Conservation (phyloP, 768 basidiomycete genomes). For the Solioccasus polychromus region DNA sequence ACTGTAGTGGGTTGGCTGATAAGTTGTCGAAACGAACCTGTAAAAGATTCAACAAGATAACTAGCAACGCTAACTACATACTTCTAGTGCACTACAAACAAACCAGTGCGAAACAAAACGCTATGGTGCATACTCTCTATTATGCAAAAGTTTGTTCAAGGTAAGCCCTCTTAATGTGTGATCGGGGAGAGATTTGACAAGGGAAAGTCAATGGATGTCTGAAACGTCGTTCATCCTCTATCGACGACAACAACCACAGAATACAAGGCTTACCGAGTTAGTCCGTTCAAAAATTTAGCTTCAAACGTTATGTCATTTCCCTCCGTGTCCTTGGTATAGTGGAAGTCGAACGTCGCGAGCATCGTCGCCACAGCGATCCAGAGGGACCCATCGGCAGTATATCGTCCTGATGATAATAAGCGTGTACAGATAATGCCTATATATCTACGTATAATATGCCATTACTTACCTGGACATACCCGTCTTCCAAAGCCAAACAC, state of each 20-base stretch:
- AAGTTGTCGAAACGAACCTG: too few relatives aligned
- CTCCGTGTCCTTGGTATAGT: constrained; percentile 7
- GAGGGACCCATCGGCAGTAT: constrained; percentile 2
- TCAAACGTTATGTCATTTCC: constrained; percentile 7
- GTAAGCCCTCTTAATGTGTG: constrained; percentile 3
- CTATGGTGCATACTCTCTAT: too few relatives aligned
- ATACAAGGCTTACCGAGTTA: constrained; percentile 8
- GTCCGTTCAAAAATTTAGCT: constrained; percentile 1
- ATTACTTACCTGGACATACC: constrained; percentile 12
- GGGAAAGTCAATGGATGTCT: constrained; percentile 16
- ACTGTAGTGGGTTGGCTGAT: too few relatives aligned
- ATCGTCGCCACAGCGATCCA: constrained; percentile 17
- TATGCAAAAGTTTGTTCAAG: too few relatives aligned
- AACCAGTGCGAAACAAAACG: too few relatives aligned
- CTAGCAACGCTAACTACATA: too few relatives aligned
- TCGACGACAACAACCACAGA: too few relatives aligned
- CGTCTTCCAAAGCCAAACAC: constrained; percentile 18
- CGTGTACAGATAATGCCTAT: too few relatives aligned
- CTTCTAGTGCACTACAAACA: too few relatives aligned
- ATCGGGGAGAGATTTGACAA: constrained; percentile 11
- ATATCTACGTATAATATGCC: too few relatives aligned
- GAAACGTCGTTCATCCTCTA: too few relatives aligned
- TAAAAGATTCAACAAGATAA: too few relatives aligned
- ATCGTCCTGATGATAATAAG: constrained; percentile 5
- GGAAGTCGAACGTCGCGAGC: constrained; percentile 21